phyloP scores from a whole-genome alignment of 2,329 filamentous ascomycete species.

The Exserohilum rostratum region DNA sequence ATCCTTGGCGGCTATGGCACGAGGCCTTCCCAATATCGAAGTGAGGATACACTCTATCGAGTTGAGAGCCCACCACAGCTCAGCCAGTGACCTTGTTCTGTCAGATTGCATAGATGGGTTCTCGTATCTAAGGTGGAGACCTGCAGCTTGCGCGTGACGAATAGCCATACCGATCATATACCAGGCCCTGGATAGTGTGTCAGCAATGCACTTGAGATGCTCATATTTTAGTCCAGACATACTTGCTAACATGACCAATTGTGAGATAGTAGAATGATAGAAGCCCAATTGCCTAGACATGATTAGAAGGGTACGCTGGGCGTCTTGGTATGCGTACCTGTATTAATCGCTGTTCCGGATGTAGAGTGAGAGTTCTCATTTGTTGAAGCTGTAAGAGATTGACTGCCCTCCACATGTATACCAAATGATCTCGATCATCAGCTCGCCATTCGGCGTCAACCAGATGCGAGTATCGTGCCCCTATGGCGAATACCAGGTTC shows the following conservation, averaged over 20 bases:
- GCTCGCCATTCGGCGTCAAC: conserved; percentile 26
- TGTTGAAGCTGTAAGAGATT: conserved; percentile 18
- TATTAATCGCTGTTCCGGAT: conserved; percentile 21
- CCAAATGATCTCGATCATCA: conserved; percentile 34
- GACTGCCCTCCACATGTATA: conserved; percentile 40
- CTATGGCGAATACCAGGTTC: conserved; percentile 50
- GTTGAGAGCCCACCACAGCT: conserved; percentile 49
- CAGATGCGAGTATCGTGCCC: conserved; percentile 42
- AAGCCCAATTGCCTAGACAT: conserved; percentile 37
- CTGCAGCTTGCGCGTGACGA: conserved; percentile 44
- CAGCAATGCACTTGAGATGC: conserved; percentile 1
- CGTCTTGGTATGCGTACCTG: conserved; percentile 9
- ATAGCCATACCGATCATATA: conserved; percentile 43
- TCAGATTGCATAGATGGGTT: conserved; percentile 21
- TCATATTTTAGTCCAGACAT: conserved; percentile 19
- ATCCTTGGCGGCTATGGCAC: conserved; percentile 35
- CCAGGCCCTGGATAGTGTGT: conserved; percentile 41
- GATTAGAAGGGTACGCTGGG: conserved; percentile 14
- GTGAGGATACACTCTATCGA: conserved; percentile 43
- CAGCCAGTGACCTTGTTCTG: conserved; percentile 38
- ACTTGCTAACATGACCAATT: conserved; percentile 49
- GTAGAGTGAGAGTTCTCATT: conserved; percentile 36
- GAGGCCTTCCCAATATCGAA: conserved; percentile 45
- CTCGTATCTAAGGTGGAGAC: conserved; percentile 45
- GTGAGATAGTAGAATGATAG: conserved; percentile 47